These are phyloP conservation scores for Chlamydomonas sphaeroides DNA, from an alignment of 139 green algal species.

Conservation along the genomic window DNA sequence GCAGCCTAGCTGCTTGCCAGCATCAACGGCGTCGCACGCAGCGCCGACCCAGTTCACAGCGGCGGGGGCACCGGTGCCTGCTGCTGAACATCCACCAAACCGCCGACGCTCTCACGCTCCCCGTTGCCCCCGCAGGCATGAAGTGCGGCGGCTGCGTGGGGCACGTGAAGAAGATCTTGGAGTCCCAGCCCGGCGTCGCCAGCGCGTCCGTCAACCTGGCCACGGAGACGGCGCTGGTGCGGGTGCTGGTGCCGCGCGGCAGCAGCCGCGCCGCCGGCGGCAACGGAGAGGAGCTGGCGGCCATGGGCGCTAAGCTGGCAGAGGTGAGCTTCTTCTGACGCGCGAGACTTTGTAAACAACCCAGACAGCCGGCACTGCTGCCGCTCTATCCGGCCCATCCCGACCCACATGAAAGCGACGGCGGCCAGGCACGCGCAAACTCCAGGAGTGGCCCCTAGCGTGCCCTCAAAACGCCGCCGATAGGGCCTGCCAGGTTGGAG, in stretches of 20 bases:
- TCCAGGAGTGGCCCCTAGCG: too few relatives aligned
- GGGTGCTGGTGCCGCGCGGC: constrained; percentile 61
- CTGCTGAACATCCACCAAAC: background rate
- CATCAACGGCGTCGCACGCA: too few relatives aligned
- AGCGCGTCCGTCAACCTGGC: constrained; percentile 88
- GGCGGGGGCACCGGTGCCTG: background rate
- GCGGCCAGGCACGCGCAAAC: too few relatives aligned
- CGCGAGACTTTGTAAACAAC: too few relatives aligned
- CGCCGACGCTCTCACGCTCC: background rate
- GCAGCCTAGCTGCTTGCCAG: too few relatives aligned
- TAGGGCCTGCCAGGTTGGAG: too few relatives aligned
- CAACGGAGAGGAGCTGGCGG: background rate
- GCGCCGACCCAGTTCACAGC: too few relatives aligned
- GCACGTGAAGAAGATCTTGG: constrained; percentile 80
- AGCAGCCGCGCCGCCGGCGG: background rate
- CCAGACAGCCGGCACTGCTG: too few relatives aligned
- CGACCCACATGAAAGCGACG: too few relatives aligned
- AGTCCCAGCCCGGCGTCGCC: constrained; percentile 59
- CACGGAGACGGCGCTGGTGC: constrained; percentile 90
- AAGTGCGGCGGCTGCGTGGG: constrained; percentile 88
- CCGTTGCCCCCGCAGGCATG: constrained; percentile 75
- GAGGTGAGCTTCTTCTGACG: too few relatives aligned
- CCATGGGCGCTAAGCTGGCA: constrained; percentile 50
- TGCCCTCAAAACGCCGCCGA: too few relatives aligned
- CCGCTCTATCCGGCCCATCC: too few relatives aligned